Conservation (phyloP, 495 filamentous ascomycete species). For the Tetracladium setigerum region DNA sequence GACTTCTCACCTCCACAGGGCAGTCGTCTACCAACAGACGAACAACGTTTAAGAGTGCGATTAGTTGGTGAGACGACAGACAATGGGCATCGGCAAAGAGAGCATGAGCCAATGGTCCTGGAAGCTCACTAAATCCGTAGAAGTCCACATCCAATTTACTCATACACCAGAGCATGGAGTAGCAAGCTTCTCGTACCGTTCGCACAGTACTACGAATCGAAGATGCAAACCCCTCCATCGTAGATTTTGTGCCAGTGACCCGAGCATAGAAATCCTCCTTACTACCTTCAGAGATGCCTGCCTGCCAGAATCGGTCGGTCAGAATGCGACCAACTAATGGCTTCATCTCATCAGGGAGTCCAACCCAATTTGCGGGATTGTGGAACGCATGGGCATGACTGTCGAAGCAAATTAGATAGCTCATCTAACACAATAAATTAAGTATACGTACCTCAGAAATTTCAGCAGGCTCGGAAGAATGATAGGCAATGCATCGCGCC, state of each 20-base stretch:
- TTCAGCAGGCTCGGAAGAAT: slow-evolving; percentile 84
- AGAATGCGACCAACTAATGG: slow-evolving; percentile 73
- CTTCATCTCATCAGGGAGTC: slow-evolving; percentile 70
- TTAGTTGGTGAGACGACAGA: slow-evolving; percentile 88
- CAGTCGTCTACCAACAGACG: slow-evolving; percentile 86
- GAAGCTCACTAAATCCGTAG: slow-evolving; percentile 79
- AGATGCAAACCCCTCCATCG: slow-evolving; percentile 89
- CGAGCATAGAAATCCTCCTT: slow-evolving; percentile 93
- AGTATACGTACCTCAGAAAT: slow-evolving; percentile 58
- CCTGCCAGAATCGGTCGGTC: slow-evolving; percentile 97
- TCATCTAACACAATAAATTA: background rate
- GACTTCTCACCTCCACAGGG: slow-evolving; percentile 62
- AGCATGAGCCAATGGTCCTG: slow-evolving; percentile 74
- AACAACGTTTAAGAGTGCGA: slow-evolving; percentile 78
- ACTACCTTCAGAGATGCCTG: slow-evolving; percentile 89
- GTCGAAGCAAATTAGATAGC: slow-evolving; percentile 17
- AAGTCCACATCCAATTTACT: slow-evolving; percentile 79
- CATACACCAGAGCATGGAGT: slow-evolving; percentile 91
- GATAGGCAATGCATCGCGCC: slow-evolving; percentile 72
- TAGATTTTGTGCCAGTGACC: slow-evolving; percentile 78
- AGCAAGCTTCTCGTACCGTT: slow-evolving; percentile 84
- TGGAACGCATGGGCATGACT: slow-evolving; percentile 93
- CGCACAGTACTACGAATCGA: slow-evolving; percentile 82
- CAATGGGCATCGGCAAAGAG: slow-evolving; percentile 77
- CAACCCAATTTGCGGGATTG: slow-evolving; percentile 75